A percentile compares a stretch with the other conserved stretches of the same genome.
These are phyloP conservation scores for Chrysoporthe austroafricana DNA, from an alignment of 2,329 filamentous ascomycete genomes.

Conservation along the genomic window DNA sequence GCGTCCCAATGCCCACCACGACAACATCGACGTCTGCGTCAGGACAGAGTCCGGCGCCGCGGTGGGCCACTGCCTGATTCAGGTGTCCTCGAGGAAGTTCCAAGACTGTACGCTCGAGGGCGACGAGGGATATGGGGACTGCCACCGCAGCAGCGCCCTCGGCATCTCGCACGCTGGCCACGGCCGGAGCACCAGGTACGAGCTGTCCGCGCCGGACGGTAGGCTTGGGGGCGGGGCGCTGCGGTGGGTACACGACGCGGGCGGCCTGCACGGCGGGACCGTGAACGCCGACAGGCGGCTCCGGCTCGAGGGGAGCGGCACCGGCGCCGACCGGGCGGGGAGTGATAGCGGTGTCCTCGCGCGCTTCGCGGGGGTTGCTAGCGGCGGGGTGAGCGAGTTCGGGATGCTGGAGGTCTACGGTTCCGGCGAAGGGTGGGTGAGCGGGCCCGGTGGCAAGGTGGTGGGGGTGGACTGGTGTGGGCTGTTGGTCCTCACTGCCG, in stretches of 20 bases:
- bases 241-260: neutral
- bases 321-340: neutral
- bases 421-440: neutral
- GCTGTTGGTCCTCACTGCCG: constrained; percentile 9
- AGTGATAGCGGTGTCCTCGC: constrained; percentile 4
- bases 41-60: neutral
- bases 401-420: constrained; percentile 17
- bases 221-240: neutral
- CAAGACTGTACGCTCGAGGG: neutral
- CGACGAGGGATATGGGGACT: neutral
- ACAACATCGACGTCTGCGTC: constrained; percentile 15
- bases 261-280: neutral
- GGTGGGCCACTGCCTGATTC: constrained; percentile 16
- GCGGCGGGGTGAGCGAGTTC: constrained; percentile 13
- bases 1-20: constrained; percentile 7
- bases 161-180: neutral
- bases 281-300: neutral
- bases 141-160: neutral
- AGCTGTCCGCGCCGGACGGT: neutral
- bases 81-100: constrained; percentile 15
- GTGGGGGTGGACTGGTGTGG: constrained; percentile 10
- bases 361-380: constrained; percentile 8
- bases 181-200: neutral
- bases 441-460: neutral
- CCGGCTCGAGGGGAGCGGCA: neutral